Evolutionary conservation across 257 asterid species (phyloP).

Genomic region (Galeopsis tetrahit): DNA sequence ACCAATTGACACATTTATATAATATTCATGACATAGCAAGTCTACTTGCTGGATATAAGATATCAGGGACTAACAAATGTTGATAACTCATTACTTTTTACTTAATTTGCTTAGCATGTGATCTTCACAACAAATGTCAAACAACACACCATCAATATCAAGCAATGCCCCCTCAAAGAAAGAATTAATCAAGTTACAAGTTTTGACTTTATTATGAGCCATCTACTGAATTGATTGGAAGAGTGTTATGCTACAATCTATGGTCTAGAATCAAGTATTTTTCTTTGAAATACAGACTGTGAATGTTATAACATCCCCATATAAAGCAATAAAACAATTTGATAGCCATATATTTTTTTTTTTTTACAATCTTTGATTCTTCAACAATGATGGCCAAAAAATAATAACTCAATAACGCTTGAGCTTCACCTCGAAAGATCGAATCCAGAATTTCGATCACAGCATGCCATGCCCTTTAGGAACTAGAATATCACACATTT

Average conservation of each 20-base stretch:
- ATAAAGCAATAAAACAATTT: too few species aligned
- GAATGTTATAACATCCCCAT: too few species aligned
- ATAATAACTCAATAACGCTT: too few species aligned
- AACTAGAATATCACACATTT: too few species aligned
- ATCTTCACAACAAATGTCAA: slow-evolving; percentile 26
- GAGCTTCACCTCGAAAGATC: too few species aligned
- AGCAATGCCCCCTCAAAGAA: slow-evolving; percentile 8
- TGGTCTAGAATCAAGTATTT: neutral
- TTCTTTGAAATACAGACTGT: too few species aligned
- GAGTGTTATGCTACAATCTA: neutral
- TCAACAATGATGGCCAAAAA: too few species aligned
- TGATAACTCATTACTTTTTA: neutral
- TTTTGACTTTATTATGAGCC: neutral
- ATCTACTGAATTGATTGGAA: neutral
- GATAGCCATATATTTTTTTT: too few species aligned
- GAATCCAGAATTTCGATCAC: too few species aligned
- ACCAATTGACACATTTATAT: neutral
- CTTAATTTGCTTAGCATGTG: neutral
- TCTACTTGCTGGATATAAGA: neutral
- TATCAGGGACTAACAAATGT: neutral
- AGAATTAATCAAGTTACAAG: slow-evolving; percentile 8
- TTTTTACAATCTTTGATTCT: too few species aligned
- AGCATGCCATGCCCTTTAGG: too few species aligned
- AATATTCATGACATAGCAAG: neutral
- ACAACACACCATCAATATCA: slow-evolving; percentile 6